Evolutionary conservation across 495 filamentous ascomycete species (phyloP), one percentile per base, ranked within the genome.

Genomic region (Penicillium alfredii): DNA sequence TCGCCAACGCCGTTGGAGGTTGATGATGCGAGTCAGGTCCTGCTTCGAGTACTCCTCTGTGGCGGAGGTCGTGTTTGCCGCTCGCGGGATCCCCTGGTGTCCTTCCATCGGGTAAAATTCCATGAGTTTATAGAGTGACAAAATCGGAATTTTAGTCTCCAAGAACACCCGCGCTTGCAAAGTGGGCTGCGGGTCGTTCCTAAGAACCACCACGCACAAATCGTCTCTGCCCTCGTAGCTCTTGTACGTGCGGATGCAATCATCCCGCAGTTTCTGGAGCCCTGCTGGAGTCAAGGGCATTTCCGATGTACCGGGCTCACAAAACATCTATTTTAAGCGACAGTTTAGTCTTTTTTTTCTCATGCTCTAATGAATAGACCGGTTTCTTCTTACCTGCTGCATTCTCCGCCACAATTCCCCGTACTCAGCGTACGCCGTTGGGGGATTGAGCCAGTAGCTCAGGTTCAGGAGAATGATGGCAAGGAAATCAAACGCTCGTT

Each of bases 1-100:
- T 14, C 38, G 26, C 44, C 44, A 47, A 11, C 38, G 34, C 2
- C 33, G 10, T 17, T 47, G 44, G 13, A 47, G 33, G n/a, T 29
- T 38, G 0, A n/a, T 20, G 22, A 47, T 31, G n/a, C 24, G 25
- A 2, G 42, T 25, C 3, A 42, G 25, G 17, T 47, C 35, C 8
- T 38, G 22, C 5, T 30, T 10, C 7, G 19, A 30, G 20, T 42
- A 38, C 12, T 47, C 44, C 3, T 38, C 34, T 4, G 24, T 8
- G n/a, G 18, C 9, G n/a, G n/a, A n/a, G 12, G 11, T 21, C 1
- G 20, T 11, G 6, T 38, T 36, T 30, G 1, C 30, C 8, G 22
- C 4, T n/a, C 14, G 11, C 22, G 8, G 13, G 1, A 23, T 18
- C 4, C 7, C 3, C 4, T 14, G 30, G 10, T 25, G 33, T 6